Percentiles rank a stretch among this genome's conserved stretches.
These are phyloP conservation scores for Leccinum uliginosum DNA, from an alignment of 768 basidiomycete species.

Conservation along the genomic window DNA sequence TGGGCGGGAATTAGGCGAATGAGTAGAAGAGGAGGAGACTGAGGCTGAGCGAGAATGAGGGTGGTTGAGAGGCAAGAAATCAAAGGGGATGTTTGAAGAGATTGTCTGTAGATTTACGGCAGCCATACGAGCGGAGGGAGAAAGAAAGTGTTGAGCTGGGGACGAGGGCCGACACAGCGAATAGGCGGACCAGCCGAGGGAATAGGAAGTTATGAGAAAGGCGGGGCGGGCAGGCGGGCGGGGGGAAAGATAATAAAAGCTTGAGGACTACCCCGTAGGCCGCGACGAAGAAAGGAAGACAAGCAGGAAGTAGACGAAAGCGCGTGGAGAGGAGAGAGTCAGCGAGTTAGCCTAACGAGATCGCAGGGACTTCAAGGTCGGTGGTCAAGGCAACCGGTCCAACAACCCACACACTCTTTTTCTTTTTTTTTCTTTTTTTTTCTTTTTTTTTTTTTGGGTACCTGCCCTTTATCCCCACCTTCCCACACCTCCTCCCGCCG, in stretches of 20 bases:
- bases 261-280: slow-evolving; percentile 22
- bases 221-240: neutral
- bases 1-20: slow-evolving; percentile 69
- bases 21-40: slow-evolving; percentile 70
- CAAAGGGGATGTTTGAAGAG: slow-evolving; percentile 62
- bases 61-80: slow-evolving; percentile 60
- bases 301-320: slow-evolving; percentile 17
- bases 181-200: slow-evolving; percentile 56
- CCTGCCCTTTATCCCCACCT: slow-evolving; percentile 20
- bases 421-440: too few relatives aligned
- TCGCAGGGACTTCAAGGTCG: slow-evolving; percentile 33
- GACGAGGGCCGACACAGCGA: slow-evolving; percentile 30
- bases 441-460: neutral
- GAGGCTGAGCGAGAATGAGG: slow-evolving; percentile 77
- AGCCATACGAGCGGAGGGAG: slow-evolving; percentile 46
- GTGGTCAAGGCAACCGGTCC: slow-evolving; percentile 53
- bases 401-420: neutral
- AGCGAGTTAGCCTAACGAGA: slow-evolving; percentile 27
- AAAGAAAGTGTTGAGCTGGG: slow-evolving; percentile 37
- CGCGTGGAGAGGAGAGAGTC: slow-evolving; percentile 11
- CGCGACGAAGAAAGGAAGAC: slow-evolving; percentile 18
- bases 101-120: slow-evolving; percentile 74
- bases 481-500: slow-evolving; percentile 7
- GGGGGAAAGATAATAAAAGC: slow-evolving; percentile 4
- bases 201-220: neutral